Evolutionary conservation across 1,284 basidiomycete species (phyloP).

Genomic region (Puccinia triticina): DNA sequence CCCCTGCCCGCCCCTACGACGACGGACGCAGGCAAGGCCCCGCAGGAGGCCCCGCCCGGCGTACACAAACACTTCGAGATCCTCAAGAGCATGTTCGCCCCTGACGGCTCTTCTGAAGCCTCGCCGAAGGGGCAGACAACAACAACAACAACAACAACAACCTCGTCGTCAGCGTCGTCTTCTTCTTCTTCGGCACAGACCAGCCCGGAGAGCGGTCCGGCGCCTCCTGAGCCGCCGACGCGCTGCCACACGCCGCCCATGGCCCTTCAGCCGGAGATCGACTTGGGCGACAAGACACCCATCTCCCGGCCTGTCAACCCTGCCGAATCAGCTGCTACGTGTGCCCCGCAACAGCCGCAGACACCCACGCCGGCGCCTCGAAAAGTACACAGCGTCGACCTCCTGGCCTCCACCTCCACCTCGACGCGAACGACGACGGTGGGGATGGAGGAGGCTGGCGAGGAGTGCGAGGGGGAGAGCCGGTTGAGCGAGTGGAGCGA

Average conservation of each 20-base stretch:
- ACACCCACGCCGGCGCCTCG: slow-evolving; percentile 12
- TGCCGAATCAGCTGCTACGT: neutral
- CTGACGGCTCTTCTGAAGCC: neutral
- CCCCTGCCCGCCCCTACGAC: neutral
- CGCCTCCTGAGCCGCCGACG: neutral
- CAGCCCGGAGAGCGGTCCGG: neutral
- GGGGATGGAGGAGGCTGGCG: no score
- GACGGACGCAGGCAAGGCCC: neutral
- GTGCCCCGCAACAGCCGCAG: neutral
- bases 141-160: no score
- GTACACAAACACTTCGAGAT: slow-evolving; percentile 44
- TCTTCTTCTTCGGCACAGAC: neutral
- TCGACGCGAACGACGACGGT: neutral
- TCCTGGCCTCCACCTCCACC: no score
- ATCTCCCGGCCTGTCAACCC: neutral
- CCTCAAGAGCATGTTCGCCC: slow-evolving; percentile 50
- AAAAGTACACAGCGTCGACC: neutral
- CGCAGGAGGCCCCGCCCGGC: neutral
- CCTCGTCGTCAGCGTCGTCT: neutral
- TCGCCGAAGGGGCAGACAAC: no score
- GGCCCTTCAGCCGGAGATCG: neutral
- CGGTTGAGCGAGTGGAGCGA: slow-evolving; percentile 37
- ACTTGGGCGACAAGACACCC: slow-evolving; percentile 14
- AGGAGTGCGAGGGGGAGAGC: neutral
- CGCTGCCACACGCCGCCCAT: slow-evolving; percentile 32